Evolutionary conservation across 1,284 basidiomycete genomes (phyloP).

Genomic region (Rhodotorula mucilaginosa): DNA sequence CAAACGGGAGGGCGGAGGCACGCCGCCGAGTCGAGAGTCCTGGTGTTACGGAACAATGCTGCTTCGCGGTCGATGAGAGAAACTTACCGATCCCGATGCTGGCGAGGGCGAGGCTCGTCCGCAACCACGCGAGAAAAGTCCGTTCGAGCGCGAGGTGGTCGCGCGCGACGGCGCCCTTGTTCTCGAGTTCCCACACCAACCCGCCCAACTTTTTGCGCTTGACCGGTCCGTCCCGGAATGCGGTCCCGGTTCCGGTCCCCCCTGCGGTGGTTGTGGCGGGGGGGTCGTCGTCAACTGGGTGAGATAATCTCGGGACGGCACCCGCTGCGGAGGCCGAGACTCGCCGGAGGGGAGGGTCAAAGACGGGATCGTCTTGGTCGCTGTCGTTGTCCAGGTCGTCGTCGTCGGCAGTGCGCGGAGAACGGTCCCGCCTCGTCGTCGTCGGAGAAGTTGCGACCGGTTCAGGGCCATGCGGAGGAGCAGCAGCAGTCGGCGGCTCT

Average conservation of each 20-base stretch:
- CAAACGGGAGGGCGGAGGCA: background rate
- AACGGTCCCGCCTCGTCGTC: background rate
- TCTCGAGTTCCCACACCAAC: slow-evolving; percentile 34
- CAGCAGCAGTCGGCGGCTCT: too few relatives aligned
- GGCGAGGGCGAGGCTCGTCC: slow-evolving; percentile 46
- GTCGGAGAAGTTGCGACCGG: too few relatives aligned
- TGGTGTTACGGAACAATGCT: too few relatives aligned
- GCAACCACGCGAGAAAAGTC: slow-evolving; percentile 49
- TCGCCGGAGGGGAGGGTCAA: background rate
- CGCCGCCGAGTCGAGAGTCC: too few relatives aligned
- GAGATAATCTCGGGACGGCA: too few relatives aligned
- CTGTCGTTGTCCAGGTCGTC: background rate
- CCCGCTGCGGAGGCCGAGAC: background rate
- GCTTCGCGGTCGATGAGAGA: too few relatives aligned
- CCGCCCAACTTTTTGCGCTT: background rate
- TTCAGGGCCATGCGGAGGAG: too few relatives aligned
- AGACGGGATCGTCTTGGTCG: background rate
- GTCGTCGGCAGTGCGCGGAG: background rate
- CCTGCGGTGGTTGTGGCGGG: background rate
- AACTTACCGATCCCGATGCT: slow-evolving; percentile 40
- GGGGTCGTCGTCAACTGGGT: background rate
- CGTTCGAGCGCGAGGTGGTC: slow-evolving; percentile 49
- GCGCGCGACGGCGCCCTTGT: slow-evolving; percentile 47
- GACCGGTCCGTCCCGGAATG: background rate
- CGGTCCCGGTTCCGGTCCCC: background rate